phyloP scores from a whole-genome alignment of 2,329 filamentous ascomycete species.

The Talaromyces atroroseus region DNA sequence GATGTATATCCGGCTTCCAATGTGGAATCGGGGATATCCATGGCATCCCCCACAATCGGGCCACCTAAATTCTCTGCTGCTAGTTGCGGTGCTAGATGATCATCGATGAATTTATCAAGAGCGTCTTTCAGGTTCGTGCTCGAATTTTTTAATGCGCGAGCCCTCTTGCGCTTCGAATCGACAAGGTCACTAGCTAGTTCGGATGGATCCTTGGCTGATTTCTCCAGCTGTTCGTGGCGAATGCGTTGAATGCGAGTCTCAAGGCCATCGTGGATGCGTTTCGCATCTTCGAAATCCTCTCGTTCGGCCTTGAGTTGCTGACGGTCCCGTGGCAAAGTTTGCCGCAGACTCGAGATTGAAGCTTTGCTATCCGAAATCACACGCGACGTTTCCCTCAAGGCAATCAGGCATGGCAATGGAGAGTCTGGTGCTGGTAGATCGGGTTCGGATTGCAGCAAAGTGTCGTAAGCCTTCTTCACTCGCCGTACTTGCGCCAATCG shows the following conservation, averaged over 20 bases:
- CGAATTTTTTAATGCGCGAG: slow-evolving; percentile 55
- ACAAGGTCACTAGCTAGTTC: slow-evolving; percentile 60
- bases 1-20: slow-evolving; percentile 51
- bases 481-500: slow-evolving; percentile 44
- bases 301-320: slow-evolving; percentile 42
- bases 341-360: slow-evolving; percentile 46
- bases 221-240: slow-evolving; percentile 51
- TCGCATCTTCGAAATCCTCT: slow-evolving; percentile 43
- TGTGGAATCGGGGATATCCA: slow-evolving; percentile 56
- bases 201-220: slow-evolving; percentile 54
- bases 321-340: slow-evolving; percentile 35
- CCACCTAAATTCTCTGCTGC: slow-evolving; percentile 80
- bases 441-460: slow-evolving; percentile 56
- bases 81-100: slow-evolving; percentile 66
- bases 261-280: slow-evolving; percentile 43
- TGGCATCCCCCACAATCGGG: slow-evolving; percentile 70
- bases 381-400: slow-evolving; percentile 61
- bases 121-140: slow-evolving; percentile 57
- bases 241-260: slow-evolving; percentile 56
- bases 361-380: slow-evolving; percentile 60
- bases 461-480: slow-evolving; percentile 62
- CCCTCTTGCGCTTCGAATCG: slow-evolving; percentile 55
- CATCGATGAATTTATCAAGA: slow-evolving; percentile 65
- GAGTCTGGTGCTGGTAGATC: slow-evolving; percentile 64
- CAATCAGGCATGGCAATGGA: slow-evolving; percentile 64